Percentiles rank a stretch among this genome's conserved stretches.
These are phyloP conservation scores for Collybiopsis luxurians DNA, from an alignment of 768 basidiomycete species.

Conservation along the genomic window DNA sequence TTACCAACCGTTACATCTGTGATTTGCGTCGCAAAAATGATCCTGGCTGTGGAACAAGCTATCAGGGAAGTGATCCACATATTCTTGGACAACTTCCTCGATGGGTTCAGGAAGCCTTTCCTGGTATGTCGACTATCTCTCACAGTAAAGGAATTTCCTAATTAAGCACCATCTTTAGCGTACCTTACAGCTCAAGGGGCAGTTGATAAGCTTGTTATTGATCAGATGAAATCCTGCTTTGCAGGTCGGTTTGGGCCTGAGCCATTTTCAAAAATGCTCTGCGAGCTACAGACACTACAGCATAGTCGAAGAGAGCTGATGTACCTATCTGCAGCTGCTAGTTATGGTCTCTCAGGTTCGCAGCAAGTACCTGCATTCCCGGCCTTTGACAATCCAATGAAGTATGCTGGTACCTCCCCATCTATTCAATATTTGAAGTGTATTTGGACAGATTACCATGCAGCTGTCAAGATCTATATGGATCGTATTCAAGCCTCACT, in stretches of 20 bases:
- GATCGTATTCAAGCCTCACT: constrained; percentile 8
- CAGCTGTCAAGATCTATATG: neutral
- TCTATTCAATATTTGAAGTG: constrained; percentile 8
- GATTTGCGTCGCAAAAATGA: neutral
- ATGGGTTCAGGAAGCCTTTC: constrained; percentile 14
- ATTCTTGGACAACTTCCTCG: constrained; percentile 9
- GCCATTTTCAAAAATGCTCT: constrained; percentile 13
- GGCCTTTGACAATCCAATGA: neutral
- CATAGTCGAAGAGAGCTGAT: constrained; percentile 14
- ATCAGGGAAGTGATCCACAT: constrained; percentile 13
- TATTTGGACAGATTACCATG: constrained; percentile 7
- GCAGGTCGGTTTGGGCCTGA: constrained; percentile 14
- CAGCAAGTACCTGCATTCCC: constrained; percentile 3
- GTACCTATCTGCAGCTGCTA: constrained; percentile 6
- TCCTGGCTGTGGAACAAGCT: constrained; percentile 10
- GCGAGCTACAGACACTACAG: constrained; percentile 10
- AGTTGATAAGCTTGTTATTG: constrained; percentile 9
- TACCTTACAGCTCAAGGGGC: constrained; percentile 10
- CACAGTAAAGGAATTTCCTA: too few relatives aligned
- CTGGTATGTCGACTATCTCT: constrained; percentile 7
- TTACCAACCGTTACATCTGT: constrained; percentile 11
- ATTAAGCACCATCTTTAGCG: too few relatives aligned
- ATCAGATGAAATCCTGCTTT: constrained; percentile 12
- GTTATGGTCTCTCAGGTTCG: neutral
- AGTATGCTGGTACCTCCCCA: constrained; percentile 6